phyloP scores from a whole-genome alignment of 169 alveolate species.

The Toxoplasma gondii region DNA sequence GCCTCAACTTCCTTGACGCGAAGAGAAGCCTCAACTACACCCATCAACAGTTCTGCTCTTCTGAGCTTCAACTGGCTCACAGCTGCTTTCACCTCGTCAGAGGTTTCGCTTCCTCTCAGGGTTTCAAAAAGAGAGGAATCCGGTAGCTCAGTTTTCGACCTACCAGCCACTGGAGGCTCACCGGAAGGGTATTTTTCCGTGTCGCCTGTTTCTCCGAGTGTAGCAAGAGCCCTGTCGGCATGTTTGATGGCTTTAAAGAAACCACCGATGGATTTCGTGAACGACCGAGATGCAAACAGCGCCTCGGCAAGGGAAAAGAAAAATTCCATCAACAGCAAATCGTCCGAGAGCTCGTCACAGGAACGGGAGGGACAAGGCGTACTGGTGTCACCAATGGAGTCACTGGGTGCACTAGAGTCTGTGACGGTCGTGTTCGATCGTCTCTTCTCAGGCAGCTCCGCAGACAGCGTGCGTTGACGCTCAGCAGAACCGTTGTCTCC shows the following conservation, averaged over 20 bases:
- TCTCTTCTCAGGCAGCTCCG: no score
- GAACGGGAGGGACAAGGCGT: not conserved
- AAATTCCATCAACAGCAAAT: constrained; percentile 23
- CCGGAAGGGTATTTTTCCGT: not conserved
- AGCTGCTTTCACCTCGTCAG: not conserved
- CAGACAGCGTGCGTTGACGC: no score
- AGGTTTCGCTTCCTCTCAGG: not conserved
- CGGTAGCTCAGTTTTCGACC: no score
- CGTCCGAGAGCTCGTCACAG: not conserved
- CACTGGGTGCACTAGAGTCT: no score
- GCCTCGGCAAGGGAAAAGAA: constrained; percentile 12
- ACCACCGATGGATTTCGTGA: not conserved
- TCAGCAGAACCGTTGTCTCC: not conserved
- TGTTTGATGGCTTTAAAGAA: constrained; percentile 18
- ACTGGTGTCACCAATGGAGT: not conserved
- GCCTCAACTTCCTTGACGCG: constrained; percentile 3
- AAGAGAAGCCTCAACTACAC: constrained; percentile 11
- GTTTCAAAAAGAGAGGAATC: no score
- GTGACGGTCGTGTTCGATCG: no score
- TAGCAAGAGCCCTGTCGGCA: not conserved
- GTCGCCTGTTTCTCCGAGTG: not conserved
- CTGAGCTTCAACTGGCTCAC: not conserved
- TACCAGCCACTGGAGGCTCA: not conserved
- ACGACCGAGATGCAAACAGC: not conserved
- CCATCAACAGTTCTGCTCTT: constrained; percentile 29